A percentile compares a stretch with the other conserved stretches of the same genome.
Conservation (phyloP, 768 basidiomycete genomes). For the Rhodocollybia butyracea region DNA sequence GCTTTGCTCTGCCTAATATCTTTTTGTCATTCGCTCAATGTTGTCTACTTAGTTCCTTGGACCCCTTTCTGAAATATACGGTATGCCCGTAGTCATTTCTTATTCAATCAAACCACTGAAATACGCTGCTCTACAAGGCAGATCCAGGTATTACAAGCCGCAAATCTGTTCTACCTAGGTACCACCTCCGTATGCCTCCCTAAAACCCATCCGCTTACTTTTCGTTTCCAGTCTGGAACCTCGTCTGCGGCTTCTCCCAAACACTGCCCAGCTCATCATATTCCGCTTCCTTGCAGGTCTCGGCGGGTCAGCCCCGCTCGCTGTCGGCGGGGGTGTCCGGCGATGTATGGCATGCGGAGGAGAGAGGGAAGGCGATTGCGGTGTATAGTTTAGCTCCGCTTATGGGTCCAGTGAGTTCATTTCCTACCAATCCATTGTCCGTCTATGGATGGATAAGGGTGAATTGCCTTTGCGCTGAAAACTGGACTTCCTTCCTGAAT, state of each 20-base stretch:
- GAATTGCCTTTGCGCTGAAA: no score
- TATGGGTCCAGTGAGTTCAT: slow-evolving; percentile 63
- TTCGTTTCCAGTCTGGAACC: slow-evolving; percentile 37
- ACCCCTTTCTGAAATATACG: slow-evolving; percentile 73
- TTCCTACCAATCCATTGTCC: no score
- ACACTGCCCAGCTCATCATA: slow-evolving; percentile 38
- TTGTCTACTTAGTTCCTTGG: slow-evolving; percentile 36
- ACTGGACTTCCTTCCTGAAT: no score
- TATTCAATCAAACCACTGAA: no score
- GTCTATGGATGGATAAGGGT: no score
- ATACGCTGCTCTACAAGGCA: no score
- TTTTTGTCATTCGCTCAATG: not conserved
- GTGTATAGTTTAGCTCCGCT: slow-evolving; percentile 65
- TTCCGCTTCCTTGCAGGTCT: slow-evolving; percentile 54
- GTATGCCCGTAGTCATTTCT: no score
- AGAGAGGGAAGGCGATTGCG: slow-evolving; percentile 64
- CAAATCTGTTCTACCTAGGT: slow-evolving; percentile 70
- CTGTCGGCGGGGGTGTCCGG: slow-evolving; percentile 56
- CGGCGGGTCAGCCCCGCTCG: slow-evolving; percentile 51
- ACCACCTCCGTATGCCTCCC: slow-evolving; percentile 6
- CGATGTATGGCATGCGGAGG: slow-evolving; percentile 59
- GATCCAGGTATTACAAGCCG: slow-evolving; percentile 55
- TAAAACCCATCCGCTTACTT: not conserved
- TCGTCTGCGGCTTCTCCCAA: slow-evolving; percentile 47
- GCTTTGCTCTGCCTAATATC: not conserved